Conservation (phyloP, 805 yeast genomes). For the Candida coquimbonensis region DNA sequence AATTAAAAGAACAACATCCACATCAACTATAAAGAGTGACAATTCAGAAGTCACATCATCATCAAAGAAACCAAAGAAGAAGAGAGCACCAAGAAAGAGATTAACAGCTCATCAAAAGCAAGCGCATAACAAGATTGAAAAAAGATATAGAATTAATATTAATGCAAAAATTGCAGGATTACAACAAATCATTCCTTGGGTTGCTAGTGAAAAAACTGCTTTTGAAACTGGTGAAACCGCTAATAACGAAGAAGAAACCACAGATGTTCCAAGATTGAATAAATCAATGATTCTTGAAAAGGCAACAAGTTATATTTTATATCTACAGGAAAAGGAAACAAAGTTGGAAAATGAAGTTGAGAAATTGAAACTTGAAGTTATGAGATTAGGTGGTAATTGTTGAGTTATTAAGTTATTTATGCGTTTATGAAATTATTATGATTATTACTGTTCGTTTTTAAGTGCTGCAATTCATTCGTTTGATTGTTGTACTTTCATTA, state of each 20-base stretch:
- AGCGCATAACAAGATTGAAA: slow-evolving; percentile 69
- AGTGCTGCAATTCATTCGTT: no score
- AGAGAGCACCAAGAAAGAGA: slow-evolving; percentile 48
- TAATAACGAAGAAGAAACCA: slow-evolving; percentile 9
- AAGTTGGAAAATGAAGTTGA: slow-evolving; percentile 27
- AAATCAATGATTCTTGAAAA: slow-evolving; percentile 63
- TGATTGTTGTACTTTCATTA: no score
- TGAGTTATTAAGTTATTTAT: neutral
- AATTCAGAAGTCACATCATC: slow-evolving; percentile 1
- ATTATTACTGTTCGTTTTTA: no score
- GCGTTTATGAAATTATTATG: neutral
- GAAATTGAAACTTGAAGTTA: slow-evolving; percentile 21
- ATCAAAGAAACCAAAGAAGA: slow-evolving; percentile 29
- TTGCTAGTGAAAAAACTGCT: slow-evolving; percentile 54
- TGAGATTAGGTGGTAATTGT: slow-evolving; percentile 17
- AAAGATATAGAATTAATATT: slow-evolving; percentile 63
- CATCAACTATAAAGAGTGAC: slow-evolving; percentile 9
- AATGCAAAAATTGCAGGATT: slow-evolving; percentile 64
- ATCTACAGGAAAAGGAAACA: slow-evolving; percentile 43
- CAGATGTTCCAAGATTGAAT: slow-evolving; percentile 39
- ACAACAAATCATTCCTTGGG: slow-evolving; percentile 63
- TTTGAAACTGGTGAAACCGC: slow-evolving; percentile 37
- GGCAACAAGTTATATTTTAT: slow-evolving; percentile 55
- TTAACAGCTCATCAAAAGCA: slow-evolving; percentile 54
- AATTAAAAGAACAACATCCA: slow-evolving; percentile 10